Base-by-base conservation (phyloP, 352 stramenopile genomes). In the Phytophthora cajani region DNA sequence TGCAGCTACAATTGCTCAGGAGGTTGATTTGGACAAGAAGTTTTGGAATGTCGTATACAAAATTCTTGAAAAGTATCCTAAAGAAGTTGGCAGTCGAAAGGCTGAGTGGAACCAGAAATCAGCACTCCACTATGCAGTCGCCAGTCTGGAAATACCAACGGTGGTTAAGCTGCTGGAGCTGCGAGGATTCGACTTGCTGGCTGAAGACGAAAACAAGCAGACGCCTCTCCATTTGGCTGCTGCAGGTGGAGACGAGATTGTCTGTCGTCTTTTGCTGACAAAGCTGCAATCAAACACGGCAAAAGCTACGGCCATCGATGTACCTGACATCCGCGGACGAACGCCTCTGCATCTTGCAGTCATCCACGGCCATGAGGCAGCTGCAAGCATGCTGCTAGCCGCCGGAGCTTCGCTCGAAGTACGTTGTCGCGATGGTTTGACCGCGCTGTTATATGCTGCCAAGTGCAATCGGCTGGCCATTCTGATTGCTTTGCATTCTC, bases 151-250 rank as follows among this genome's bases (percentile, higher is more conserved):
- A 62, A 19, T 77, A 8, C 58, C 59, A 0, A 69, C 79, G 30
- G 63, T 85, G 14, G 32, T 46, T n/a, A 75, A 79, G 62, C 69
- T 91, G 1, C 60, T 86, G 1, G 60, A 78, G 11, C n/a, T 74
- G n/a, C 79, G 73, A 23, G 55, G 36, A 8, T 86, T 80, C 62
- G 76, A 90, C 63, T 57, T 87, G 14, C 64, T 85, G 27, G 71
- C 71, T 16, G 59, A 82, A 58, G 80, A 90, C 60, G 66, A 84
- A 54, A 62, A 51, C 14, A 84, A 79, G 23, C 70, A 76, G 36
- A 90, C 81, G 4, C 71, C 81, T 4, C 74, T 91, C 2, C 84
- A 91, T 62, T 14, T 89, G 2, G 80, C 74, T 21, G 84, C 84
- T 10, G 51, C 21, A 16, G 78, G 66, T 40, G 84, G 84, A 11